These are phyloP conservation scores for Lepidium aucheri DNA, from an alignment of 345 rosid species.

Conservation along the genomic window DNA sequence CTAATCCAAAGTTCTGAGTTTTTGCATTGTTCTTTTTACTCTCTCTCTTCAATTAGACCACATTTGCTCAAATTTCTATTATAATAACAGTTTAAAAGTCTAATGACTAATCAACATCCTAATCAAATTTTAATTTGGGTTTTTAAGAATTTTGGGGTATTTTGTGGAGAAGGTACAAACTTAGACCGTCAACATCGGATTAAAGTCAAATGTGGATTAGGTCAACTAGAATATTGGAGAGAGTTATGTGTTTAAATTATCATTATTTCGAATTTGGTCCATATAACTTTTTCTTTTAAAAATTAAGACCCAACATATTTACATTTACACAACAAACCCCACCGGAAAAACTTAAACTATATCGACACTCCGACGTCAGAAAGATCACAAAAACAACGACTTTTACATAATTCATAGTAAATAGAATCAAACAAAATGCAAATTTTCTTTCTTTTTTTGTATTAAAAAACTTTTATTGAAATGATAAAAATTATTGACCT, in stretches of 20 bases:
- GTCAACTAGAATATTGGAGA: not conserved
- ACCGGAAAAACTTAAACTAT: not conserved
- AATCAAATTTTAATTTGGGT: not conserved
- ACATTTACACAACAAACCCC: not conserved
- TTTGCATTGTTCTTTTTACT: not conserved
- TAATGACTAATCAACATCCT: not conserved
- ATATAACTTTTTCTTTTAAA: not conserved
- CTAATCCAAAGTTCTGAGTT: not conserved
- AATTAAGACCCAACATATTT: not conserved
- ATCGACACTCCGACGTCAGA: not conserved
- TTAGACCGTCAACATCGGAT: not conserved
- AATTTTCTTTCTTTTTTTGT: not conserved
- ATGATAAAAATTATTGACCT: not conserved
- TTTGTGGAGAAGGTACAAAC: not conserved
- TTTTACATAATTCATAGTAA: not conserved
- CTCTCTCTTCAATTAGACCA: not conserved
- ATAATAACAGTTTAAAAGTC: not conserved
- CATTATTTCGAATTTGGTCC: constrained; percentile 5
- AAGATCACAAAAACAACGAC: constrained; percentile 1
- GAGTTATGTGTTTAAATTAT: not conserved
- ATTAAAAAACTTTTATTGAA: too few relatives aligned
- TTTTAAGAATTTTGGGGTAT: not conserved
- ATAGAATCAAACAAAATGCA: not conserved
- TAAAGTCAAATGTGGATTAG: constrained; percentile 4
- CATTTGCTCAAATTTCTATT: not conserved